These are phyloP conservation scores for Dacryopinax spathularia DNA, from an alignment of 768 basidiomycete genomes.

Conservation along the genomic window DNA sequence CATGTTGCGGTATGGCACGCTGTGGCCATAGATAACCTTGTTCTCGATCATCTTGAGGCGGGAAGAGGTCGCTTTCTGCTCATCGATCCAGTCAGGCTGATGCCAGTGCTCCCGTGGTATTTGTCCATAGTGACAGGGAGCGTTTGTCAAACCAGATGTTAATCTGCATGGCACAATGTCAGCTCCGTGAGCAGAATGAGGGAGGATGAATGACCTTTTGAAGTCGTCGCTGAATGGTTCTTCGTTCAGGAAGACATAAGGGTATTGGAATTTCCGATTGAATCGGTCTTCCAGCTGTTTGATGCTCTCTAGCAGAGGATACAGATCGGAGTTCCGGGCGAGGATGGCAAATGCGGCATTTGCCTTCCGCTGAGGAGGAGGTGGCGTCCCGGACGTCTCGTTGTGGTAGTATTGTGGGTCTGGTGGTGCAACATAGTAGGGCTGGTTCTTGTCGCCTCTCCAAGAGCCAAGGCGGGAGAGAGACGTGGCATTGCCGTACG, in stretches of 20 bases:
- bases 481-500: constrained; percentile 38
- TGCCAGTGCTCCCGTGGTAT: constrained; percentile 52
- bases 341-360: constrained; percentile 77
- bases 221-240: constrained; percentile 61
- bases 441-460: not conserved
- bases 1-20: constrained; percentile 70
- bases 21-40: constrained; percentile 42
- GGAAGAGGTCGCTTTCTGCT: constrained; percentile 42
- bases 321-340: constrained; percentile 47
- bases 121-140: constrained; percentile 45
- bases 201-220: constrained; percentile 33
- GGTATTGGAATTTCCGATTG: constrained; percentile 63
- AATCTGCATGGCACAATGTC: constrained; percentile 23
- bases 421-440: not conserved
- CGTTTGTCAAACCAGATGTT: constrained; percentile 40
- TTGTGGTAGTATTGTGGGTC: not conserved
- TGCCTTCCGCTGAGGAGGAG: constrained; percentile 37
- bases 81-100: constrained; percentile 71
- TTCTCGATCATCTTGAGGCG: constrained; percentile 49
- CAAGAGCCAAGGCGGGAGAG: constrained; percentile 19
- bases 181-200: not conserved
- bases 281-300: constrained; percentile 78
- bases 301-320: constrained; percentile 47
- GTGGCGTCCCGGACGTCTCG: not conserved
- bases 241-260: constrained; percentile 78